Evolutionary conservation across 352 stramenopile genomes (phyloP), one percentile per base, ranked within the genome.

Genomic region (Pythium dissotocum): DNA sequence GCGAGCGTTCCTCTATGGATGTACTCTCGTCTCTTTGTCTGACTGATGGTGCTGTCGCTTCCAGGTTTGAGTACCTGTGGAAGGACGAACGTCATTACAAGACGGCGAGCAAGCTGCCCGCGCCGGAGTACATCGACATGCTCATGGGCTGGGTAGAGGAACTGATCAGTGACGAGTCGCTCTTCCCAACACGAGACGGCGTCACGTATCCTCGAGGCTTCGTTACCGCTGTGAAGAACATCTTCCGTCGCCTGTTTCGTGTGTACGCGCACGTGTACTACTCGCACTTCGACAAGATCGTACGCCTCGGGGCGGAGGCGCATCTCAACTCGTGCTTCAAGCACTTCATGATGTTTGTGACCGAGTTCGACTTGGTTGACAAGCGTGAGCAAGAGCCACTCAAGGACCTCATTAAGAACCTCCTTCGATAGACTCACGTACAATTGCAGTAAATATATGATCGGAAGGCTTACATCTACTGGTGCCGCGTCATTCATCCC

Each of bases 291-390:
- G 88, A 97, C 64, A 98, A 97, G 57, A 88, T 99, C 69, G 91
- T 98, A 61, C 88, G 86, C 53, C 83, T 98, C 36, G 92, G 94
- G 26, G 97, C 97, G 59, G 95, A 98, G 64, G 94, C 96, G 35
- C 94, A 99, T 75, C 83, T 99, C 57, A 99, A 99, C 80, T 98
- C 97, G 61, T 98, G 93, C 71, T 99, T 99, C 80, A 99, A 99
- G 73, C 95, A 99, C 77, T 99, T 99, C 65, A 98, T 99, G 82
- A 94, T 97, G 49, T 99, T 99, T 77, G 96, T 96, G 69, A 96
- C 82, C 16, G 90, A 98, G 71, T 98, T 98, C 73, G 89, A 97
- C 14, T 78, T 98, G 33, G 87, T 98, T 18, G 91, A 96, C 60
- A 92, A 97, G 72, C 89, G 93, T 57, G 95, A 99, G 75, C 90